These are phyloP conservation scores for Yamadazyma phyllophila DNA, from an alignment of 805 yeast species.

Conservation along the genomic window DNA sequence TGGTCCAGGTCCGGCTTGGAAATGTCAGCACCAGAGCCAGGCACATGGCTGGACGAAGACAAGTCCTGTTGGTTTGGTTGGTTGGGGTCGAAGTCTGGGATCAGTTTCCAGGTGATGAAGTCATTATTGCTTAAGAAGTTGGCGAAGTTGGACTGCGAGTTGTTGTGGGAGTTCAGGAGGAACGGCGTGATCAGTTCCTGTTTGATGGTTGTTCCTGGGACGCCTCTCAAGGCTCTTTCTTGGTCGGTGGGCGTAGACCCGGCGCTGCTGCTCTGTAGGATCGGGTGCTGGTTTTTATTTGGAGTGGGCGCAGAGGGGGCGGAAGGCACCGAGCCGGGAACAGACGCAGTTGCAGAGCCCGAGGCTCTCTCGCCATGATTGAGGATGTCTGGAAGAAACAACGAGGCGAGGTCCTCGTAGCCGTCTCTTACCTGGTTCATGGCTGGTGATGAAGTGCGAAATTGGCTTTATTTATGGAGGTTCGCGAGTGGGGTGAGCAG, in stretches of 20 bases:
- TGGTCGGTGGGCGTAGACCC: slow-evolving; percentile 5
- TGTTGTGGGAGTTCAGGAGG: slow-evolving; percentile 3
- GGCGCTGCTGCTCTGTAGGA: background rate
- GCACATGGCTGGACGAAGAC: slow-evolving; percentile 1
- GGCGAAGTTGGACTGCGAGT: slow-evolving; percentile 14
- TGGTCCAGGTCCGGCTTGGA: background rate
- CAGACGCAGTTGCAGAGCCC: background rate
- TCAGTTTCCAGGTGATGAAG: slow-evolving; percentile 14
- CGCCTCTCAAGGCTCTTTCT: background rate
- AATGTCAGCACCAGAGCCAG: background rate
- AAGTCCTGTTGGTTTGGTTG: background rate
- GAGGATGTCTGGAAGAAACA: slow-evolving; percentile 40
- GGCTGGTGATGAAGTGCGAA: too few relatives aligned
- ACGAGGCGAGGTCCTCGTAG: slow-evolving; percentile 40
- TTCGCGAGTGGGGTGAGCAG: too few relatives aligned
- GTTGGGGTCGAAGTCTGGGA: slow-evolving; percentile 3
- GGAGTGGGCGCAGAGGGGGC: background rate
- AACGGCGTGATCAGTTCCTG: slow-evolving; percentile 1
- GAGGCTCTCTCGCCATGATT: slow-evolving; percentile 13
- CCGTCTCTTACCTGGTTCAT: slow-evolving; percentile 17
- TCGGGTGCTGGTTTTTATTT: background rate
- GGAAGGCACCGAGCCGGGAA: background rate
- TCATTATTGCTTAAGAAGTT: slow-evolving; percentile 23
- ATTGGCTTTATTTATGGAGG: too few relatives aligned
- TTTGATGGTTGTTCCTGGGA: background rate